Conservation (phyloP, 805 yeast species). For the Metschnikowia matae region DNA sequence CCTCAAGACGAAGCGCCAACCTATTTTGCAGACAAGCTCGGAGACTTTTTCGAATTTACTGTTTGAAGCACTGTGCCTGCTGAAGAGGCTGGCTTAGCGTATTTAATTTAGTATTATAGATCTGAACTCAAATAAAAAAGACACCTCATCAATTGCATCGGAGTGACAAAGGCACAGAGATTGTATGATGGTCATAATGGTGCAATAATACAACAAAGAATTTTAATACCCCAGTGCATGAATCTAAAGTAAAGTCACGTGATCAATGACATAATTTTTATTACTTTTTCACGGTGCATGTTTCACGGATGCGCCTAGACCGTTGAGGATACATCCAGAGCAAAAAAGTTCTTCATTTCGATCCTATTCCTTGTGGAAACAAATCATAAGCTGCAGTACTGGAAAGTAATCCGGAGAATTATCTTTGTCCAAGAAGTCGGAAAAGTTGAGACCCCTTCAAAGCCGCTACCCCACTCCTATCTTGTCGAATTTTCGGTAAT, state of each 20-base stretch:
- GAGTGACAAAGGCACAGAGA: background rate
- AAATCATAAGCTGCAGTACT: background rate
- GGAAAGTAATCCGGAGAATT: background rate
- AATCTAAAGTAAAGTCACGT: background rate
- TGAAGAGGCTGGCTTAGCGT: background rate
- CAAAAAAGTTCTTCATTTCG: slow-evolving; percentile 1
- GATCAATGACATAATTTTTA: slow-evolving; percentile 4
- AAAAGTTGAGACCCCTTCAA: background rate
- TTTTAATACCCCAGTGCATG: background rate
- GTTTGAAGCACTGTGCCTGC: background rate
- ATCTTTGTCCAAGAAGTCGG: background rate
- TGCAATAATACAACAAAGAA: background rate
- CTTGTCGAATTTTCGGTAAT: background rate
- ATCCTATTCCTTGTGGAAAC: background rate
- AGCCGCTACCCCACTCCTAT: background rate
- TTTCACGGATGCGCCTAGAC: slow-evolving; percentile 7
- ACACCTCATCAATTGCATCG: background rate
- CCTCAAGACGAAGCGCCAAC: slow-evolving; percentile 51
- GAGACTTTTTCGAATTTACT: slow-evolving; percentile 63
- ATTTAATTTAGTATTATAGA: background rate
- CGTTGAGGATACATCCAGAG: slow-evolving; percentile 3
- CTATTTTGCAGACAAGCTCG: slow-evolving; percentile 64
- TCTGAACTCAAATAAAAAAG: background rate
- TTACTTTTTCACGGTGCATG: slow-evolving; percentile 3
- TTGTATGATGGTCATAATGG: background rate